Evolutionary conservation across 805 yeast genomes (phyloP).

Genomic region (Suhomyces xylopsoci): DNA sequence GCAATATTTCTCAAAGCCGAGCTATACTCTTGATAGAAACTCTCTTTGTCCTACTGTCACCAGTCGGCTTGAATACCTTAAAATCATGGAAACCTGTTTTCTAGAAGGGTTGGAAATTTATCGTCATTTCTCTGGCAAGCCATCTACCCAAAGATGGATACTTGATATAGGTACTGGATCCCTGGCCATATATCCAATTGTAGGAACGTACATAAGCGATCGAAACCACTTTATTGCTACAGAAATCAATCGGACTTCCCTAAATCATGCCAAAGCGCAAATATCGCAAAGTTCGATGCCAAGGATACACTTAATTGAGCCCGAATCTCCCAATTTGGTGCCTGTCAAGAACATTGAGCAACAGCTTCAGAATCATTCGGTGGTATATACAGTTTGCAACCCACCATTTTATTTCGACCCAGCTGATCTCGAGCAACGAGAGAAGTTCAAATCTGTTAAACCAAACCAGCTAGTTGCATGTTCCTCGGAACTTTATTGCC

Average conservation of each 20-base stretch:
- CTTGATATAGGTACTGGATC: constrained; percentile 23
- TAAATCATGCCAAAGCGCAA: constrained; percentile 7
- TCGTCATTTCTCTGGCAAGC: not conserved
- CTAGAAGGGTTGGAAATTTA: constrained; percentile 7
- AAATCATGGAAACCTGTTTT: constrained; percentile 12
- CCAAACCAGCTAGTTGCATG: constrained; percentile 8
- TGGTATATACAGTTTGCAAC: constrained; percentile 16
- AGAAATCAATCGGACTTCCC: constrained; percentile 14
- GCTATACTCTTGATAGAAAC: constrained; percentile 9
- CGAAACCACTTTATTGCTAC: constrained; percentile 12
- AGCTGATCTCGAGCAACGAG: constrained; percentile 7
- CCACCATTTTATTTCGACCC: constrained; percentile 18
- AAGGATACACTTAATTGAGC: not conserved
- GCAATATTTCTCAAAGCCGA: constrained; percentile 9
- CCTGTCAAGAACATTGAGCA: not conserved
- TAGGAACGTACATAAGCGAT: constrained; percentile 8
- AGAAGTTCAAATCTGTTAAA: constrained; percentile 5
- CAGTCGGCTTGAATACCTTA: constrained; percentile 16
- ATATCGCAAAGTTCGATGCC: not conserved
- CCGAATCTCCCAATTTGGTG: not conserved
- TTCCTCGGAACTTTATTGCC: constrained; percentile 10
- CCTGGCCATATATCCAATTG: constrained; percentile 15
- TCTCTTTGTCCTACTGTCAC: constrained; percentile 19
- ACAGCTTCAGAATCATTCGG: not conserved
- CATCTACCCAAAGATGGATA: constrained; percentile 1